A percentile compares a stretch with the other conserved stretches of the same genome.
phyloP scores from a whole-genome alignment of 306 rosid species.

The Ormosia emarginata region DNA sequence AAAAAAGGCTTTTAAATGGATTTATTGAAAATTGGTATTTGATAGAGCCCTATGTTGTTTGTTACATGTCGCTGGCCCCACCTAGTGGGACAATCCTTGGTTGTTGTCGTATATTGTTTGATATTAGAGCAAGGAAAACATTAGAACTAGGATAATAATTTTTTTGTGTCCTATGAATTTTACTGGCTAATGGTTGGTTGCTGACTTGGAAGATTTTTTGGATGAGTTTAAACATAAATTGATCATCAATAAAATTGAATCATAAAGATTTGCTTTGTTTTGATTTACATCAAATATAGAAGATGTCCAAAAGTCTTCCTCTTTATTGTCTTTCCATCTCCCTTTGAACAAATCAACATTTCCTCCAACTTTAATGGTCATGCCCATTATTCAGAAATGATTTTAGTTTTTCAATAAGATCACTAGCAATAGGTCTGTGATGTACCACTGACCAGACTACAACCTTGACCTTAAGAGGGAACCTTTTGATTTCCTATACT shows the following conservation, averaged over 20 bases:
- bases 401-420: too few relatives aligned
- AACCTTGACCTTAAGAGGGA: neutral
- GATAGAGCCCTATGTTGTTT: neutral
- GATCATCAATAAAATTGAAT: neutral
- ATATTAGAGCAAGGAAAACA: neutral
- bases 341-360: neutral
- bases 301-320: neutral
- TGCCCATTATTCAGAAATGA: neutral
- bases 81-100: neutral
- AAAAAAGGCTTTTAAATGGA: too few relatives aligned
- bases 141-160: neutral
- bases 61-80: neutral
- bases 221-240: neutral
- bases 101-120: neutral
- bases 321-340: neutral
- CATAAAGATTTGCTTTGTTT: neutral
- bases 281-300: neutral
- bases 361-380: neutral
- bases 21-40: too few relatives aligned
- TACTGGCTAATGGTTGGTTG: neutral
- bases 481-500: neutral
- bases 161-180: neutral
- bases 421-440: neutral
- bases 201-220: neutral
- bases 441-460: neutral